A percentile compares a stretch with the other conserved stretches of the same genome.
Conservation (phyloP, 768 basidiomycete genomes). For the Phaeotremella fagi region DNA sequence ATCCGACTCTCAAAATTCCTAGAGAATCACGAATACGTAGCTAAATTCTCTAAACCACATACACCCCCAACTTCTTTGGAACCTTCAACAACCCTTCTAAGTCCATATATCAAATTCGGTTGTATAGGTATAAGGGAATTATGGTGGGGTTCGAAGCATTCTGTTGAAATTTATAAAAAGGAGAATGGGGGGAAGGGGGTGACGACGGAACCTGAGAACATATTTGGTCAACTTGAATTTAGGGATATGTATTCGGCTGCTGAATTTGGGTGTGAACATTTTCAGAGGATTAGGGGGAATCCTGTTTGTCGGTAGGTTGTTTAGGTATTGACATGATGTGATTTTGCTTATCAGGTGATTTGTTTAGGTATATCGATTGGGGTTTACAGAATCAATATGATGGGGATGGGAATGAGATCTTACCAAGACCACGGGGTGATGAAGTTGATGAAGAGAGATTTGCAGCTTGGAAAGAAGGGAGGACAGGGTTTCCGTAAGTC, state of each 20-base stretch:
- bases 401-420: slow-evolving; percentile 36
- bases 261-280: slow-evolving; percentile 44
- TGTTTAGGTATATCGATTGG: slow-evolving; percentile 46
- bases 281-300: slow-evolving; percentile 48
- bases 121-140: slow-evolving; percentile 47
- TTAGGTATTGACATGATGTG: background rate
- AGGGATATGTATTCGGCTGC: slow-evolving; percentile 49
- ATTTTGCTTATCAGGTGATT: background rate
- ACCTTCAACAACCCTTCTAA: slow-evolving; percentile 43
- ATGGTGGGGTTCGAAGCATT: slow-evolving; percentile 45
- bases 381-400: slow-evolving; percentile 48
- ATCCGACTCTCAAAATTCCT: slow-evolving; percentile 35
- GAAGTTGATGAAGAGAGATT: slow-evolving; percentile 38
- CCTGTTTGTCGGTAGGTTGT: slow-evolving; percentile 37
- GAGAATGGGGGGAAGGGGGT: slow-evolving; percentile 21
- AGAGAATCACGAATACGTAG: slow-evolving; percentile 31
- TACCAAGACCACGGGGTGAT: slow-evolving; percentile 38
- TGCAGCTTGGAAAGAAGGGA: slow-evolving; percentile 41
- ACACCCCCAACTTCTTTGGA: slow-evolving; percentile 47
- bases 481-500: slow-evolving; percentile 50
- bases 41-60: slow-evolving; percentile 49
- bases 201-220: slow-evolving; percentile 46
- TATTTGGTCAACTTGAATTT: slow-evolving; percentile 48
- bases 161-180: slow-evolving; percentile 14
- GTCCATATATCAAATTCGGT: slow-evolving; percentile 49